These are phyloP conservation scores for Ogataea pilisensis DNA, from an alignment of 805 yeast genomes.

Conservation along the genomic window DNA sequence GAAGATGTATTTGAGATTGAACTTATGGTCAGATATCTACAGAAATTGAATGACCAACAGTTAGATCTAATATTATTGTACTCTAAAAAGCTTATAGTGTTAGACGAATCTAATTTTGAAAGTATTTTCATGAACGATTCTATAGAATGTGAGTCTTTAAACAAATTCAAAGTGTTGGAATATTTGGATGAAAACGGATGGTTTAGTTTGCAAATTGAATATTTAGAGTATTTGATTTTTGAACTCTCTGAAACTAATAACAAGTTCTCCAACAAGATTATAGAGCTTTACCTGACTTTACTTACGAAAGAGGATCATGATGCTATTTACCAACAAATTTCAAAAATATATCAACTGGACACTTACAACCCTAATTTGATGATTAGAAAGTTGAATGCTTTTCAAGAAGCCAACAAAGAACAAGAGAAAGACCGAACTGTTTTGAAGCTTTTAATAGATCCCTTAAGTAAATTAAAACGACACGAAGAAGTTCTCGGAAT, in stretches of 20 bases:
- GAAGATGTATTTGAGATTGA: slow-evolving; percentile 35
- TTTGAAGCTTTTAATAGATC: slow-evolving; percentile 48
- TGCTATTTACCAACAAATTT: slow-evolving; percentile 29
- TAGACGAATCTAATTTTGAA: slow-evolving; percentile 34
- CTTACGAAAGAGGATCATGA: slow-evolving; percentile 17
- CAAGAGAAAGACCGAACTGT: slow-evolving; percentile 4
- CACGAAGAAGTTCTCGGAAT: slow-evolving; percentile 63
- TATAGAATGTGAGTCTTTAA: slow-evolving; percentile 53
- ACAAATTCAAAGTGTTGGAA: slow-evolving; percentile 49
- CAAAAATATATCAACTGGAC: slow-evolving; percentile 30
- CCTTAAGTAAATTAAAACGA: slow-evolving; percentile 54
- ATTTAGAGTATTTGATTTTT: slow-evolving; percentile 48
- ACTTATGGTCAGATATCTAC: slow-evolving; percentile 53
- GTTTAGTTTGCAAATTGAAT: slow-evolving; percentile 35
- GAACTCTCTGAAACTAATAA: slow-evolving; percentile 35
- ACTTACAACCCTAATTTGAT: slow-evolving; percentile 38
- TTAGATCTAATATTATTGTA: slow-evolving; percentile 55
- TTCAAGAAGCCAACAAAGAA: slow-evolving; percentile 11
- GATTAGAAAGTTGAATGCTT: slow-evolving; percentile 15
- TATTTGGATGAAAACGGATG: slow-evolving; percentile 35
- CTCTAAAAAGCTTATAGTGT: slow-evolving; percentile 46
- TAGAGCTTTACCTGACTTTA: slow-evolving; percentile 38
- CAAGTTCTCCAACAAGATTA: slow-evolving; percentile 40
- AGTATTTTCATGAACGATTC: slow-evolving; percentile 64
- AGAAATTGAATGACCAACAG: slow-evolving; percentile 45